Evolutionary conservation across 164 flowering plant species (phyloP).

Genomic region (Dillenia suffruticosa): DNA sequence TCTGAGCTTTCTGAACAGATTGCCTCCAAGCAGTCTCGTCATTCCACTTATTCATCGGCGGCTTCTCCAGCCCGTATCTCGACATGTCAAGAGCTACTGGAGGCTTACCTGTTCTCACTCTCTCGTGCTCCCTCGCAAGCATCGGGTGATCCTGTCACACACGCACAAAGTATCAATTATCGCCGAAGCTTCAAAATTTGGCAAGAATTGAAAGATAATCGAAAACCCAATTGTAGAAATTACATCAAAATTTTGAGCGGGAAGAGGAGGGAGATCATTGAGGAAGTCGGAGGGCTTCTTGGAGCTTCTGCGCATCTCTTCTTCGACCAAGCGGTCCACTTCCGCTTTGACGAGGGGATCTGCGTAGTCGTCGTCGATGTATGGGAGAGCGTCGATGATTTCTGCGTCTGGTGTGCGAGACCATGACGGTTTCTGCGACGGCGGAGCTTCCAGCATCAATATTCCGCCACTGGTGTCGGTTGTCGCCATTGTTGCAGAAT

Average conservation of each 20-base stretch:
- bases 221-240: background rate
- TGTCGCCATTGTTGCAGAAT: conserved; percentile 17
- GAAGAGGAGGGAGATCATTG: conserved; percentile 68
- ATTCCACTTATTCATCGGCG: conserved; percentile 53
- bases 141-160: conserved; percentile 70
- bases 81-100: conserved; percentile 66
- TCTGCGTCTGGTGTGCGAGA: conserved; percentile 31
- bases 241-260: conserved; percentile 65
- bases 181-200: background rate
- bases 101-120: conserved; percentile 88
- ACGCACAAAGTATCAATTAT: background rate
- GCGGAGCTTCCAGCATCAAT: conserved; percentile 84
- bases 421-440: conserved; percentile 26
- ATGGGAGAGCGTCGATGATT: conserved; percentile 74
- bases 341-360: conserved; percentile 63
- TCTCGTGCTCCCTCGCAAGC: conserved; percentile 93
- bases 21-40: conserved; percentile 86
- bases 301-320: conserved; percentile 84
- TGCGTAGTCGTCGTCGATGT: conserved; percentile 89
- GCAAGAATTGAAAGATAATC: background rate
- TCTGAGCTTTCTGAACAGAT: conserved; percentile 74
- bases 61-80: conserved; percentile 68
- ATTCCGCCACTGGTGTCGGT: conserved; percentile 29
- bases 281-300: conserved; percentile 88
- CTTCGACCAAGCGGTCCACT: conserved; percentile 83